Percentiles rank a stretch among this genome's conserved stretches.
Evolutionary conservation across 345 rosid species (phyloP).

Genomic region (Sapria himalayana): DNA sequence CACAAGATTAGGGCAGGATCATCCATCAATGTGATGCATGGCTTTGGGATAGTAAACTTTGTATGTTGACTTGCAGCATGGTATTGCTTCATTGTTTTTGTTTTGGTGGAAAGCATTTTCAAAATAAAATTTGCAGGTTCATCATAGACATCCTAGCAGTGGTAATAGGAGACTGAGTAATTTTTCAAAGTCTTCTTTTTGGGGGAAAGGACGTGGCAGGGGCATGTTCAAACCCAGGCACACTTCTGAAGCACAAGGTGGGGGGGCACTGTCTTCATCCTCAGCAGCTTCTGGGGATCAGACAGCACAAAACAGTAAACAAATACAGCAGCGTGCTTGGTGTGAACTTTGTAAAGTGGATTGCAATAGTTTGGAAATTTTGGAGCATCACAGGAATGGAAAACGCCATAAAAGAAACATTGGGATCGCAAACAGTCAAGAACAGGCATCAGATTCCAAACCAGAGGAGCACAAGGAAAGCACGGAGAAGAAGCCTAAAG

Average conservation of each 20-base stretch:
- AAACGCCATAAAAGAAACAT: constrained; percentile 18
- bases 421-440: constrained; percentile 1
- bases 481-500: neutral
- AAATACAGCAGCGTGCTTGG: constrained; percentile 6
- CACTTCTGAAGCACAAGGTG: neutral
- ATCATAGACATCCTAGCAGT: constrained; percentile 4
- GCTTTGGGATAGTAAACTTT: too few species aligned
- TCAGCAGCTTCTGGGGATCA: constrained; percentile 6
- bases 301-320: neutral
- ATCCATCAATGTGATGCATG: too few species aligned
- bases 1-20: too few species aligned
- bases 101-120: constrained; percentile 5
- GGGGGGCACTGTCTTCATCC: constrained; percentile 4
- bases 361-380: constrained; percentile 16
- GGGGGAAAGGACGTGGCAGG: constrained; percentile 6
- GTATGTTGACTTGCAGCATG: too few species aligned
- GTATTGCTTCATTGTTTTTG: constrained; percentile 3
- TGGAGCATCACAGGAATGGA: constrained; percentile 22
- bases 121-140: constrained; percentile 11
- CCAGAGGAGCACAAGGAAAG: constrained; percentile 5
- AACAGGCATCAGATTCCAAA: constrained; percentile 6
- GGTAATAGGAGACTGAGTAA: constrained; percentile 7
- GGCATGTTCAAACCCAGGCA: constrained; percentile 7
- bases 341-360: constrained; percentile 22
- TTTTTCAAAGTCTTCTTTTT: constrained; percentile 3